phyloP scores from a whole-genome alignment of 495 filamentous ascomycete species.

The Arthonia radiata region DNA sequence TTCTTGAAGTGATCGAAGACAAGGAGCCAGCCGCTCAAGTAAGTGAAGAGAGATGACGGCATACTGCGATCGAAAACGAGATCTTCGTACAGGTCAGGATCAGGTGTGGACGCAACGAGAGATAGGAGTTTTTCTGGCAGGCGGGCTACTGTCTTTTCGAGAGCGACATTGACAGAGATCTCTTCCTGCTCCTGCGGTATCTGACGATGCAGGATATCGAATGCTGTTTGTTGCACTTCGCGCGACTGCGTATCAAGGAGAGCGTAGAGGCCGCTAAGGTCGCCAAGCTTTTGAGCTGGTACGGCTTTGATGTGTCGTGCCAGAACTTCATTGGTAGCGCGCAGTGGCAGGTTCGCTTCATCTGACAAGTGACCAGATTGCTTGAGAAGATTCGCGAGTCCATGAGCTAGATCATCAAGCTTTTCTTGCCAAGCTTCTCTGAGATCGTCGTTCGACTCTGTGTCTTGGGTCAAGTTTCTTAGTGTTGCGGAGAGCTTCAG shows the following conservation, averaged over 20 bases:
- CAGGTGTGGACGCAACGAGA: constrained; percentile 19
- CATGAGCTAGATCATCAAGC: constrained; percentile 21
- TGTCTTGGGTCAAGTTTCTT: constrained; percentile 18
- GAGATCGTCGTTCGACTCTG: constrained; percentile 65
- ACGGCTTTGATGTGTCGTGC: constrained; percentile 35
- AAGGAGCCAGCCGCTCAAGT: constrained; percentile 77
- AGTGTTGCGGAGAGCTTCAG: constrained; percentile 44
- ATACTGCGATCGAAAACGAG: constrained; percentile 24
- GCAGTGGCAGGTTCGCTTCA: constrained; percentile 33
- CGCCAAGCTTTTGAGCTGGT: constrained; percentile 25
- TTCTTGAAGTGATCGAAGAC: constrained; percentile 69
- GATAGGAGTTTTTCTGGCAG: constrained; percentile 24
- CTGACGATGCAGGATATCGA: constrained; percentile 49
- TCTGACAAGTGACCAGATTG: constrained; percentile 14
- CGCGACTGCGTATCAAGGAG: constrained; percentile 53
- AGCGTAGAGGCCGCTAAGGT: constrained; percentile 35
- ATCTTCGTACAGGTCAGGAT: constrained; percentile 14
- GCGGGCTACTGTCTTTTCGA: constrained; percentile 41
- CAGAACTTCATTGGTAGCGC: constrained; percentile 44
- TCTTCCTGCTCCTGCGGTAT: constrained; percentile 59
- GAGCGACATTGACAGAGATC: constrained; percentile 52
- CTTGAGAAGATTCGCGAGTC: constrained; percentile 36
- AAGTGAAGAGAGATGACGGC: constrained; percentile 32
- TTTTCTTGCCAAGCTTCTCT: constrained; percentile 40
- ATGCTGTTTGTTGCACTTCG: constrained; percentile 55